Base-by-base conservation (phyloP, 2,329 filamentous ascomycete genomes). In the Colletotrichum kahawae region DNA sequence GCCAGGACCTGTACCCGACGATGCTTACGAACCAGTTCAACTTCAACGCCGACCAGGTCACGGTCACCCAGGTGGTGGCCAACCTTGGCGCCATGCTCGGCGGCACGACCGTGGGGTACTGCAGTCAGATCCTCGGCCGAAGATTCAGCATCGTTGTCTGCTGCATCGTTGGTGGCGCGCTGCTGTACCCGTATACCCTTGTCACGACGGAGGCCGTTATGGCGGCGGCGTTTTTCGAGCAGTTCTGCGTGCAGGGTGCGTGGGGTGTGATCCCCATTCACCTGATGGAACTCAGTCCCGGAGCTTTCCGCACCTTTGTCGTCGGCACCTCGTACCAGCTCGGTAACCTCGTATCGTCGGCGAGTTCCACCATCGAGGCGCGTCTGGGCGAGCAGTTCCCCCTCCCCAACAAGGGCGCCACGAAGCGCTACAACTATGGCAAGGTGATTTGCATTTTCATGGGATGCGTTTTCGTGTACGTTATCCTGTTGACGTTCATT, bases 381-480 rank as follows among this genome's bases (percentile, higher is more conserved):
- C 93, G 91, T 1, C 92, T 95, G 48, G 94, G 94, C 43, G 93
- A 95, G 83, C 86, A 87, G 2, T 97, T 95, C 82, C 94, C 94
- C 0, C 88, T 97, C 4, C 87, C 92, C 0, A 85, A 90, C 0
- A 89, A 88, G 1, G 88, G 85, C 1, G 82, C 84, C 36, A 82
- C 84, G 62, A 64, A 75, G 69, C 87, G 93, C 4, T 95, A 93
- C 82, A 86, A 95, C 74, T 97, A 97, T 78, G 95, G 95, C 51
- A 93, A 93, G 79, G 95, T 97, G 12, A 96, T 98, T 77, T 95
- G 93, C 81, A 97, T 97, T 80, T 98, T 98, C 84, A 95, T 98
- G 94, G 95, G 89, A 1, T 95, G 93, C 78, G 95, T 97, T 1
- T 98, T 90, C 78, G 88, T 81, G 31, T 92, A 91, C 75, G 86